A percentile compares a stretch with the other conserved stretches of the same genome.
phyloP scores from a whole-genome alignment of 192 early-diverging fungal species.

The Blastocladiella britannica region DNA sequence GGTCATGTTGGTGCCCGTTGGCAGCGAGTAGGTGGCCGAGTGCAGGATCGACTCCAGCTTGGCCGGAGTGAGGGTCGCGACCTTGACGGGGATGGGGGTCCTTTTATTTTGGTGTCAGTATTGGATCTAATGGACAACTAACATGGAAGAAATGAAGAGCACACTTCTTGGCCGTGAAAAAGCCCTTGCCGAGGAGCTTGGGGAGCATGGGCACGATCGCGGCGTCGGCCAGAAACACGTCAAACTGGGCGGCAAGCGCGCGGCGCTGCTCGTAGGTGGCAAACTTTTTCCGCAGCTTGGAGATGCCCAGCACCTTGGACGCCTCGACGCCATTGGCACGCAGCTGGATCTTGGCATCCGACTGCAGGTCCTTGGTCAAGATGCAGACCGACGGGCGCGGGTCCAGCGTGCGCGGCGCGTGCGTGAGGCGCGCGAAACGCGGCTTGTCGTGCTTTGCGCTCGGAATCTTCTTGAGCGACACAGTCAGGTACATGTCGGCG shows the following conservation, averaged over 20 bases:
- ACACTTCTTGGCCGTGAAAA: slow-evolving; percentile 68
- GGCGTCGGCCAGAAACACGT: slow-evolving; percentile 77
- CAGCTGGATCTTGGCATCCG: neutral
- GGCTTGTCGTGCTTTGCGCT: neutral
- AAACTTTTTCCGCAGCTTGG: slow-evolving; percentile 59
- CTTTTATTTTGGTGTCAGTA: slow-evolving; percentile 12
- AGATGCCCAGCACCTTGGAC: slow-evolving; percentile 44
- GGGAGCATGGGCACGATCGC: slow-evolving; percentile 53
- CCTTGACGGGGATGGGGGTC: slow-evolving; percentile 48
- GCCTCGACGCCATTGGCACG: neutral
- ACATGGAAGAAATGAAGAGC: slow-evolving; percentile 11
- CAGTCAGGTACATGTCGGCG: neutral
- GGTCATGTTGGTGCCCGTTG: slow-evolving; percentile 23
- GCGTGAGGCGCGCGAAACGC: neutral
- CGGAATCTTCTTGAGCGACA: neutral
- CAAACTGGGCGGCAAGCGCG: slow-evolving; percentile 46
- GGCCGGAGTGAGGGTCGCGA: slow-evolving; percentile 13
- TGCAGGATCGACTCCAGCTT: slow-evolving; percentile 11
- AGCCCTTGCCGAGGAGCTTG: slow-evolving; percentile 55
- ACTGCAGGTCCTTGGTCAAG: neutral
- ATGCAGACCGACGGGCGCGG: neutral
- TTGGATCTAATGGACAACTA: slow-evolving; percentile 8
- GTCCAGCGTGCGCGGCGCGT: neutral
- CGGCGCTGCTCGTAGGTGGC: slow-evolving; percentile 62
- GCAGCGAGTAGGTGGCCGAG: slow-evolving; percentile 10